Percentiles rank a stretch among this genome's conserved stretches.
Conservation (phyloP, 2,329 filamentous ascomycete genomes). For the Paradendryphiella salina region DNA sequence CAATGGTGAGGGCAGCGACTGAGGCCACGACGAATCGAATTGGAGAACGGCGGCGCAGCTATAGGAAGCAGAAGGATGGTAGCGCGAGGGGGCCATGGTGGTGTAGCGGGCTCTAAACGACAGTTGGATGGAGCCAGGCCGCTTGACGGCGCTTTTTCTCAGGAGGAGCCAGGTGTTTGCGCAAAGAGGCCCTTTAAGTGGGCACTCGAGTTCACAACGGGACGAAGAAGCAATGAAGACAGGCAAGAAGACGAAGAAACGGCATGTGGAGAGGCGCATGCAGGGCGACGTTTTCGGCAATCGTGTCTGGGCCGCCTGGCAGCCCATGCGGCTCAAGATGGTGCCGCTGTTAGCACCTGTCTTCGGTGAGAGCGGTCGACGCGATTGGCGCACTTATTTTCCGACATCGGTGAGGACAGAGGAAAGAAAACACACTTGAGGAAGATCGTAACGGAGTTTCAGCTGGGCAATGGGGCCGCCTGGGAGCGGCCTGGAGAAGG, state of each 20-base stretch:
- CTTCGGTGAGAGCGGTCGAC: background rate
- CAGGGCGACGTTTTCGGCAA: slow-evolving; percentile 37
- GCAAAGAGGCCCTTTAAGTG: slow-evolving; percentile 9
- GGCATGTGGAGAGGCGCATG: slow-evolving; percentile 35
- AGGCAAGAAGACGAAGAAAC: slow-evolving; percentile 28
- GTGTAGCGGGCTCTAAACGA: background rate
- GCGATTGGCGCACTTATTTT: slow-evolving; percentile 8
- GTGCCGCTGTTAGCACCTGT: background rate
- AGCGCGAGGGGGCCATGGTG: slow-evolving; percentile 12
- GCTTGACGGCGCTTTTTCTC: background rate
- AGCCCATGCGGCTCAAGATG: slow-evolving; percentile 28
- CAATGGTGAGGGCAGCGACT: too few relatives aligned
- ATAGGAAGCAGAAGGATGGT: background rate
- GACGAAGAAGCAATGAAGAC: slow-evolving; percentile 28
- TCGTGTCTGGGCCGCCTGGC: slow-evolving; percentile 29
- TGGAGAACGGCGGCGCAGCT: background rate
- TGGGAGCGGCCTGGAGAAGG: slow-evolving; percentile 10
- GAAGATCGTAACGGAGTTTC: too few relatives aligned
- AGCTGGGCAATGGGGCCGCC: too few relatives aligned
- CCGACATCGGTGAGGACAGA: background rate
- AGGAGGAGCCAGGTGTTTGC: slow-evolving; percentile 4
- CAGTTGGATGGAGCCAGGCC: too few relatives aligned
- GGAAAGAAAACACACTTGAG: slow-evolving; percentile 9
- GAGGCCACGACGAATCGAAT: background rate
- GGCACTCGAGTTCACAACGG: slow-evolving; percentile 20